Evolutionary conservation across 1,284 basidiomycete species (phyloP), one percentile per base, ranked within the genome.

Genomic region (Pisolithus thermaeus): DNA sequence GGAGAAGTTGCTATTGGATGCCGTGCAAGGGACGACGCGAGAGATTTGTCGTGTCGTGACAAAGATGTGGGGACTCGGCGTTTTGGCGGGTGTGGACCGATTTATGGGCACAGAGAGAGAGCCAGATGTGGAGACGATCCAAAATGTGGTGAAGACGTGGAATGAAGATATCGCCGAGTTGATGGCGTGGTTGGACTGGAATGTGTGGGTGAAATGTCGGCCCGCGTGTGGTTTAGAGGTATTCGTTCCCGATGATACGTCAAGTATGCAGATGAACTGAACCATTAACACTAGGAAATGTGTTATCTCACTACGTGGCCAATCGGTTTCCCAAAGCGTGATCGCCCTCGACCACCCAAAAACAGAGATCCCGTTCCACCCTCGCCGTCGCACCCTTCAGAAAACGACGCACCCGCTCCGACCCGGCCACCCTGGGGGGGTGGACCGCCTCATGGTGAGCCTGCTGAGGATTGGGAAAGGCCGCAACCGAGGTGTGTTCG

Each of bases 271-370:
- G 4, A 27, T 30, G 28, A 30, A 18, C 47, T 20, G 3, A 43
- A 28, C 16, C 35, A 16, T 22, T 8, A 5, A 20, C 20, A 51
- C 25, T 53, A 78, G 76, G 73, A 75, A 59, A 68, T 72, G 51
- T 78, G 76, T 39, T 73, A 73, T 47, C 51, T 79, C 23, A 75
- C 76, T 27, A 74, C 73, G 0, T 78, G 74, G 73, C 76, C 77
- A 2, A 62, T 51, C 4, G 54, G 58, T 16, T 58, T 57, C 20
- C 55, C 61, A 12, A 35, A 5, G 32, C 32, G 40, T 2, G 0
- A 6, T 1, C 16, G 16, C 4, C 43, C 28, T 12, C 16, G 23
- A 8, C 22, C 4, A 12, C 14, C 41, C 25, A n/a, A n/a, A 18
- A 14, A 23, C 9, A 7, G 22, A 25, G 18, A 23, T 25, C 14